A percentile compares a stretch with the other conserved stretches of the same genome.
phyloP scores from a whole-genome alignment of 345 rosid species.

The Populus alba region DNA sequence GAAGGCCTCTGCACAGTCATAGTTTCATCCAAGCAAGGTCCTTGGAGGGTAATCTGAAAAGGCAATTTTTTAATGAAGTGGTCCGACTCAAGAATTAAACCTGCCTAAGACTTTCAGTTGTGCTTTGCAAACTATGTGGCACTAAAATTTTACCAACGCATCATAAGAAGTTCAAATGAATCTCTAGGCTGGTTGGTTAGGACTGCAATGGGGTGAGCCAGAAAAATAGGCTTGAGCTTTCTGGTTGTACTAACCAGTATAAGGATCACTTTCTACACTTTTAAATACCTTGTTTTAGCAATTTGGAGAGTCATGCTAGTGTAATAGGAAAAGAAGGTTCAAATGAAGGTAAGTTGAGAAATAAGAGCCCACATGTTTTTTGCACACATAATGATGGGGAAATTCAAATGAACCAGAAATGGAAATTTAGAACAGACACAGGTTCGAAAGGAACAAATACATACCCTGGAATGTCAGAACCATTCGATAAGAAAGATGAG shows the following conservation, averaged over 20 bases:
- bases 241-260: too few species aligned
- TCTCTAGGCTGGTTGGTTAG: neutral
- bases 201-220: too few species aligned
- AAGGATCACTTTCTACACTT: too few species aligned
- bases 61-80: neutral
- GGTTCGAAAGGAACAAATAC: neutral
- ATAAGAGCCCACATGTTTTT: neutral
- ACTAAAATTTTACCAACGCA: too few species aligned
- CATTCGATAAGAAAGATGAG: slow-evolving; percentile 17
- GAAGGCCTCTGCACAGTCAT: neutral
- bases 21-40: neutral
- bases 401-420: neutral
- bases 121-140: neutral
- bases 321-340: neutral
- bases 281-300: too few species aligned
- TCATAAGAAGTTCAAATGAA: neutral
- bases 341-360: neutral
- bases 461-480: slow-evolving; percentile 19
- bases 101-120: neutral
- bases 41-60: neutral
- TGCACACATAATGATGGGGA: neutral
- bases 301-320: too few species aligned
- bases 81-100: neutral
- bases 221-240: too few species aligned
- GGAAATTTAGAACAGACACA: neutral